phyloP scores from a whole-genome alignment of 208 protist genomes.

The Acanthamoeba healyi region DNA sequence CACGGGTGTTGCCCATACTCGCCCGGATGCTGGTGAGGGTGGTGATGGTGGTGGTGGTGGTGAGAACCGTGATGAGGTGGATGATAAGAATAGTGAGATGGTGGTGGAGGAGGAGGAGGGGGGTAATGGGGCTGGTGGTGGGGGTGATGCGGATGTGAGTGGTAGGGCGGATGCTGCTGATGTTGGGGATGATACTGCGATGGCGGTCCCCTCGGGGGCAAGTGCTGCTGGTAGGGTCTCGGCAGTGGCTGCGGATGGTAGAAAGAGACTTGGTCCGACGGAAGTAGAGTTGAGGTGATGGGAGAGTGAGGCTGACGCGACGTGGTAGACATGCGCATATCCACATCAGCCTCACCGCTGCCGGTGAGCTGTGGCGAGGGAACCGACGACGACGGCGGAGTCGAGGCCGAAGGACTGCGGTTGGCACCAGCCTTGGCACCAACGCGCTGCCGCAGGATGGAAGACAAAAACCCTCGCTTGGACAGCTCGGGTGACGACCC shows the following conservation, averaged over 20 bases:
- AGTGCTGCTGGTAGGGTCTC: not conserved
- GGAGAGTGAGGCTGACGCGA: not conserved
- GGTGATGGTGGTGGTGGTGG: not conserved
- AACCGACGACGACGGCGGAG: not conserved
- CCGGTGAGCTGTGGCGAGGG: not conserved
- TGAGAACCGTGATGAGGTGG: not conserved
- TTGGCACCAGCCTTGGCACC: not conserved
- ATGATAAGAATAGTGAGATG: not conserved
- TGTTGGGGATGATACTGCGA: not conserved
- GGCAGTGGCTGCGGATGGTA: not conserved
- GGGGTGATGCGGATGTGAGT: not conserved
- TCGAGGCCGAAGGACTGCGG: not conserved
- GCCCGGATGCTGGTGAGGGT: not conserved
- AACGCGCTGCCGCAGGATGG: constrained; percentile 2
- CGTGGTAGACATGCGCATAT: not conserved
- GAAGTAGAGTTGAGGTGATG: not conserved
- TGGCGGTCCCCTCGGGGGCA: not conserved
- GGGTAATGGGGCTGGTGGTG: not conserved
- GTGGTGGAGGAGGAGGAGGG: not conserved
- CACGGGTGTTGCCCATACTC: not conserved
- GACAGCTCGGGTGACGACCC: not conserved
- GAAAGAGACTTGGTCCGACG: not conserved
- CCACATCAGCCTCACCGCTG: not conserved
- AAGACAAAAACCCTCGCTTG: not conserved
- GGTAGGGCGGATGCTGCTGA: not conserved